These are phyloP conservation scores for Phytophthora rubi DNA, from an alignment of 352 stramenopile genomes.

Conservation along the genomic window DNA sequence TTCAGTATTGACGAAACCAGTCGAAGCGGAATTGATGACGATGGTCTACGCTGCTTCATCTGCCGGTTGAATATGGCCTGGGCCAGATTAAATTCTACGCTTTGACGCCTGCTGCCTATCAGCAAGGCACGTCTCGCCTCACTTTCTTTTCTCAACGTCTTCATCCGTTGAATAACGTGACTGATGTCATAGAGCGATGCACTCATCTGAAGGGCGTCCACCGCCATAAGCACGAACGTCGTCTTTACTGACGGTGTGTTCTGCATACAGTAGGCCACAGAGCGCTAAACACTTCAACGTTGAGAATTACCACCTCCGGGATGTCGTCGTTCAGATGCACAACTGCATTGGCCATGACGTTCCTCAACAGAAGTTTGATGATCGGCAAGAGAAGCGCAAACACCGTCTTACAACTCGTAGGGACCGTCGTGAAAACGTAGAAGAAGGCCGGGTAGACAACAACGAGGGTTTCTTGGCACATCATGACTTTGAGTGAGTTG, in stretches of 20 bases:
- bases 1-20: background rate
- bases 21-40: background rate
- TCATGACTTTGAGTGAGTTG: constrained; percentile 1
- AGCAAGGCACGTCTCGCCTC: background rate
- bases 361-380: background rate
- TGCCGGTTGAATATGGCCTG: constrained; percentile 1
- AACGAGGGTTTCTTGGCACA: background rate
- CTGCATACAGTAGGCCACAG: background rate
- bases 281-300: background rate
- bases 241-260: constrained; percentile 25
- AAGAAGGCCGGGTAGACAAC: background rate
- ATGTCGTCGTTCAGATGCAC: background rate
- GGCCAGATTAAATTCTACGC: background rate
- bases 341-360: background rate
- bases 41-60: constrained; percentile 1
- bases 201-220: constrained; percentile 8
- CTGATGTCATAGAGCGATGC: constrained; percentile 13
- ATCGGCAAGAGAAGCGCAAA: background rate
- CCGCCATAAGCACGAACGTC: constrained; percentile 5
- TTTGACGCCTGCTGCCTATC: background rate
- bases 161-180: background rate
- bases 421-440: constrained; percentile 1
- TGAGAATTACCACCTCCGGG: background rate
- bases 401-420: background rate
- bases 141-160: background rate